phyloP scores from a whole-genome alignment of 2,329 filamentous ascomycete species.

The Macroventuria anomochaeta region DNA sequence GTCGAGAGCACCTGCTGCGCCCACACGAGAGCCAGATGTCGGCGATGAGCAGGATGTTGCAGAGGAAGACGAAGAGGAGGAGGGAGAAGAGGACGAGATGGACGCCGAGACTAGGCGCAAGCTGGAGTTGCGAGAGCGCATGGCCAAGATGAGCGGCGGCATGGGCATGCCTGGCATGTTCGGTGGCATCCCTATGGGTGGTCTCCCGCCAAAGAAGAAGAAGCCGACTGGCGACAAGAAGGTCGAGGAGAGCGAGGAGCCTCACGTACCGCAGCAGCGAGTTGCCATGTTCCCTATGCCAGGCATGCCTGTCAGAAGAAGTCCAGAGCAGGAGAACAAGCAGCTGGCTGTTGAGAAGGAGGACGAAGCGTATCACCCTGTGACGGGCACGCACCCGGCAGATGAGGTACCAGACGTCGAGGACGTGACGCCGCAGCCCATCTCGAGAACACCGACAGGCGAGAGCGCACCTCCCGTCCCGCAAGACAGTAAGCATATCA shows the following conservation, averaged over 20 bases:
- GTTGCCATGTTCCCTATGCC: conserved; percentile 69
- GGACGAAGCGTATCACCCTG: conserved; percentile 55
- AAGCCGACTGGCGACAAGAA: conserved; percentile 51
- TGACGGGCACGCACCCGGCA: conserved; percentile 49
- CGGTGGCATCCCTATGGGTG: conserved; percentile 68
- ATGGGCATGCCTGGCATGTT: conserved; percentile 98
- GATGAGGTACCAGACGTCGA: conserved; percentile 62
- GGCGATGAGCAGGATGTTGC: conserved; percentile 59
- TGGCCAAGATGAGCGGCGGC: conserved; percentile 98
- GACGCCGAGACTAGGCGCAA: conserved; percentile 86
- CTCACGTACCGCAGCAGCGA: conserved; percentile 47
- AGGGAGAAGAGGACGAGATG: conserved; percentile 82
- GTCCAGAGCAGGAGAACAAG: conserved; percentile 55
- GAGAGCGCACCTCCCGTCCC: conserved; percentile 52
- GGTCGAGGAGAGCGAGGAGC: conserved; percentile 44
- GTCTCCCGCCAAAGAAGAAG: conserved; percentile 57
- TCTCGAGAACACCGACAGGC: conserved; percentile 47
- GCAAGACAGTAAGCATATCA: conserved; percentile 59
- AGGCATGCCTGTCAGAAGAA: conserved; percentile 67
- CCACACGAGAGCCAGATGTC: conserved; percentile 53
- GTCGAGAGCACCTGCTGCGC: conserved; percentile 48
- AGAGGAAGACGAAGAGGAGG: conserved; percentile 62
- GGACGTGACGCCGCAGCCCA: conserved; percentile 54
- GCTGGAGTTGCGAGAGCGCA: conserved; percentile 88
- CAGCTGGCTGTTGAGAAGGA: conserved; percentile 60